Base-by-base conservation (phyloP, 2,329 filamentous ascomycete genomes). In the Monosporascus sp. region DNA sequence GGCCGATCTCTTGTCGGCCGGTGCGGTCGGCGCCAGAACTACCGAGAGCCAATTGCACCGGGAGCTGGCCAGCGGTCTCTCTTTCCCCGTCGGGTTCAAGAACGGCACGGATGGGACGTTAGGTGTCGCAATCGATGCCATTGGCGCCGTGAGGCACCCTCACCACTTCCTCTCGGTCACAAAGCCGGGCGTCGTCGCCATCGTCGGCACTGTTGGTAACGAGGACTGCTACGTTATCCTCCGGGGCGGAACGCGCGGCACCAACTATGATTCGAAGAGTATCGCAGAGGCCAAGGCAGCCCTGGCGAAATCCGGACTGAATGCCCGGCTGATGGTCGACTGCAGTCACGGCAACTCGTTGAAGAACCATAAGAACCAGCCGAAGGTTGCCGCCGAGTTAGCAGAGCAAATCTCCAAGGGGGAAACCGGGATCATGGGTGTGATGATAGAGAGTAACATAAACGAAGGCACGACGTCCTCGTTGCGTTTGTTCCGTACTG, bases 401-500 rank as follows among this genome's bases (percentile, higher is more conserved):
- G 91, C 90, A 2, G 85, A 89, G 66, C 94, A 99, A 75, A 89
- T 99, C 56, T 80, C 86, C 52, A 83, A 81, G 54, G 94, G 94
- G 37, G 93, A 97, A 76, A 81, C 82, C 3, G 87, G 79, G 48
- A 94, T 99, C 67, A 93, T 97, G 84, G 94, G 94, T 65, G 90
- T 97, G 56, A 99, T 99, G 94, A 96, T 99, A 66, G 94, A 99
- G 79, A 95, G 90, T 73, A 90, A 97, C 73, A 95, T 97, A 75
- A 88, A 93, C 66, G 93, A 97, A 76, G 92, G 89, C 88, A 71
- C 66, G 79, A 68, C 22, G 24, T 61, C n/a, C 31, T 16, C 8
- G n/a, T n/a, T 38, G 31, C 40, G 17, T 7, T 34, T n/a, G 16
- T 7, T 36, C 16, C 43, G 7, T n/a, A 44, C 17, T 3, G 26